phyloP scores from a whole-genome alignment of 345 rosid species.

The Alliaria petiolata region DNA sequence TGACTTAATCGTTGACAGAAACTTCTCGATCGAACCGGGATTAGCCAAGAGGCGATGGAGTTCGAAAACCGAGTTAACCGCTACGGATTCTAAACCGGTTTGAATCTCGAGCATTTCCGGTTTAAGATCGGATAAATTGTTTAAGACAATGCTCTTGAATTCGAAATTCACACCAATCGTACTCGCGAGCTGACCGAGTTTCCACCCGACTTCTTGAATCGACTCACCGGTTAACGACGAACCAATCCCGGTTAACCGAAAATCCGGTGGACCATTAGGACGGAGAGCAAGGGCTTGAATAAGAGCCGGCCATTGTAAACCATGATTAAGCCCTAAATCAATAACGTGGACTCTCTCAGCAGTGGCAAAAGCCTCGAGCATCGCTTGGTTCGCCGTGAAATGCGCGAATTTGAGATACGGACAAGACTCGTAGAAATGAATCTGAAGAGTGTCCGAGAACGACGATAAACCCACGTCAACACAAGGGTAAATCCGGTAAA shows the following conservation, averaged over 20 bases:
- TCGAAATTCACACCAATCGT: slow-evolving; percentile 60
- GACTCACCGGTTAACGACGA: slow-evolving; percentile 61
- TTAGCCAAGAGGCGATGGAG: slow-evolving; percentile 58
- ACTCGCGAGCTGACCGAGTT: slow-evolving; percentile 63
- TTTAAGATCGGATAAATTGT: slow-evolving; percentile 64
- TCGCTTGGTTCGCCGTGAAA: slow-evolving; percentile 93
- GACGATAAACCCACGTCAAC: slow-evolving; percentile 35
- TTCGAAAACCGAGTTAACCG: slow-evolving; percentile 80
- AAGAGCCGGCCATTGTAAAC: slow-evolving; percentile 95
- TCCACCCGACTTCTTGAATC: slow-evolving; percentile 77
- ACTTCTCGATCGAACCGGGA: slow-evolving; percentile 62
- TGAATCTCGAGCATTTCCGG: slow-evolving; percentile 60
- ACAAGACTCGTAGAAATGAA: slow-evolving; percentile 87
- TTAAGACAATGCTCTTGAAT: slow-evolving; percentile 58
- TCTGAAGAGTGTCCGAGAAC: slow-evolving; percentile 55
- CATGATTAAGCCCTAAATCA: slow-evolving; percentile 69
- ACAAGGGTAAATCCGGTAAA: slow-evolving; percentile 60
- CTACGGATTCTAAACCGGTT: slow-evolving; percentile 55
- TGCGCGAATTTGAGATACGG: slow-evolving; percentile 94
- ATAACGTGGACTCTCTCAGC: slow-evolving; percentile 67
- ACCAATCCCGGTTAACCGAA: slow-evolving; percentile 85
- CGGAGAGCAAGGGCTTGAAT: slow-evolving; percentile 92
- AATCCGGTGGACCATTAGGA: slow-evolving; percentile 74
- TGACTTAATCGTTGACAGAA: slow-evolving; percentile 44
- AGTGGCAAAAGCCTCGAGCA: slow-evolving; percentile 65